Conservation (phyloP, 129 eudicot species). For the Solidago caesia region DNA sequence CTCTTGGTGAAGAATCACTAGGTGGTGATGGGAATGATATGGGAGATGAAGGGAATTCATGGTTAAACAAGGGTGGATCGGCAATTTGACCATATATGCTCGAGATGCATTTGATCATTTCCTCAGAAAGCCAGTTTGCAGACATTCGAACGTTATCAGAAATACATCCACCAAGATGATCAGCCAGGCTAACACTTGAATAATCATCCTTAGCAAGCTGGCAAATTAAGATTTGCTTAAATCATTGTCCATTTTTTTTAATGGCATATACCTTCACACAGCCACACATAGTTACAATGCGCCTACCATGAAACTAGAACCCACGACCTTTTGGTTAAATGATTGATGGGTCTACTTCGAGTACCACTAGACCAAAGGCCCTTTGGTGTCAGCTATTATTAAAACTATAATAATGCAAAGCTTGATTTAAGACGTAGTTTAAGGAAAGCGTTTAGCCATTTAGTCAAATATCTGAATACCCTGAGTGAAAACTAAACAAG, state of each 20-base stretch:
- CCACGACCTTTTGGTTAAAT: too few relatives aligned
- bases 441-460: neutral
- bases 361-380: too few relatives aligned
- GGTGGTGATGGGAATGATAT: conserved; percentile 54
- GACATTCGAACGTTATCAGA: conserved; percentile 39
- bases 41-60: conserved; percentile 49
- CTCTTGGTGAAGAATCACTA: conserved; percentile 45
- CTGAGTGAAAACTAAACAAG: too few relatives aligned
- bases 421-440: neutral
- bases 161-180: conserved; percentile 43
- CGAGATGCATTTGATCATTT: conserved; percentile 73
- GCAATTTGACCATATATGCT: conserved; percentile 65
- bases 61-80: conserved; percentile 56
- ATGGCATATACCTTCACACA: too few relatives aligned
- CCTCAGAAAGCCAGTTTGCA: conserved; percentile 78
- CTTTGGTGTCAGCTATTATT: too few relatives aligned
- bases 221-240: neutral
- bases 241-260: too few relatives aligned
- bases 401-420: neutral
- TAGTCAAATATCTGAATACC: neutral
- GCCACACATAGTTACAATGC: too few relatives aligned
- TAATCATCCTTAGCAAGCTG: conserved; percentile 48
- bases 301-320: too few relatives aligned
- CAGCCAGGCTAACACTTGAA: conserved; percentile 51
- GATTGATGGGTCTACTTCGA: too few relatives aligned